These are phyloP conservation scores for Cryptococcus amylolentus DNA, from an alignment of 1,284 basidiomycete genomes.

Conservation along the genomic window DNA sequence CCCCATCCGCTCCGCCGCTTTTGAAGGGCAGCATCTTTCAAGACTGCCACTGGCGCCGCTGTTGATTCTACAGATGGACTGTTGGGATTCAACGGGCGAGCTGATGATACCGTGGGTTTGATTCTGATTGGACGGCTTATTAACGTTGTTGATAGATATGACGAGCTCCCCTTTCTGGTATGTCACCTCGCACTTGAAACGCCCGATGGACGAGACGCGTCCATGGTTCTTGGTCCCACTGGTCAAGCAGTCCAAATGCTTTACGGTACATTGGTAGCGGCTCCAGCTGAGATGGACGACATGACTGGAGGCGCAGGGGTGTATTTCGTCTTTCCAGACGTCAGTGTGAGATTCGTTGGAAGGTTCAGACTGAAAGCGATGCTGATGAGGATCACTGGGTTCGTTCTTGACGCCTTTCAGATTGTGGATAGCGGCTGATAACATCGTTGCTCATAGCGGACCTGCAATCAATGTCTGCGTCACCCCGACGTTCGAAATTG, in stretches of 20 bases:
- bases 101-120: constrained; percentile 51
- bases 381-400: constrained; percentile 72
- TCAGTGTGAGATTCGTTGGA: constrained; percentile 73
- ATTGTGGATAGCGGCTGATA: background rate
- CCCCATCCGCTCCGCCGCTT: constrained; percentile 72
- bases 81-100: constrained; percentile 55
- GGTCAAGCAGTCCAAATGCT: constrained; percentile 53
- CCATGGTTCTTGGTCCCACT: constrained; percentile 22
- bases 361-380: constrained; percentile 70
- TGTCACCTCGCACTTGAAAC: constrained; percentile 65
- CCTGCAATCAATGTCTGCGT: constrained; percentile 57
- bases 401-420: constrained; percentile 44
- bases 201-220: constrained; percentile 32
- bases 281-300: constrained; percentile 70
- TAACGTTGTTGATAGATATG: constrained; percentile 53
- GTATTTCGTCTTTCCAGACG: constrained; percentile 86
- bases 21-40: constrained; percentile 67
- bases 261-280: constrained; percentile 79
- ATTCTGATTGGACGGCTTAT: background rate
- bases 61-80: constrained; percentile 69
- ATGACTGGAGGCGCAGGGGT: constrained; percentile 69
- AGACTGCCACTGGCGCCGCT: constrained; percentile 76
- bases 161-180: constrained; percentile 76
- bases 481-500: constrained; percentile 72
- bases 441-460: constrained; percentile 17